Base-by-base conservation (phyloP, 1,284 basidiomycete genomes). In the Somion occarium region DNA sequence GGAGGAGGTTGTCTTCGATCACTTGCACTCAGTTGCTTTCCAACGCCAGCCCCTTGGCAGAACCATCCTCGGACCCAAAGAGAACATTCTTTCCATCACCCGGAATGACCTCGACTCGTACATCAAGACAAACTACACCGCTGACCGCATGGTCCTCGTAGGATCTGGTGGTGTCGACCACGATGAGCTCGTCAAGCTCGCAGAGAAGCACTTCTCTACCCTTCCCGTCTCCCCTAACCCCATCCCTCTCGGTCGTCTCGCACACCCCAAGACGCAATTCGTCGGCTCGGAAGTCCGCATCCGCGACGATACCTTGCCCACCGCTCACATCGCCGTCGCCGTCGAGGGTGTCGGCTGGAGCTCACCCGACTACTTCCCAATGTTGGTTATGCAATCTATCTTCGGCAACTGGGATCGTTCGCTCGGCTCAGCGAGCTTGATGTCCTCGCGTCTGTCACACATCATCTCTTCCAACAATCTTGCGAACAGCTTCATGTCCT, bases 351-450 rank as follows among this genome's bases (percentile, higher is more conserved):
- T 97, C 56, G 87, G 93, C 73, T 98, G 96, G 96, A 91, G 86
- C 64, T 93, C 90, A 30, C 95, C 95, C 45, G 97, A 99, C 76
- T 98, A 98, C 80, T 99, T 93, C 86, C 92, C 95, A 57, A 97
- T 99, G 94, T 86, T 98, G 71, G 95, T 95, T 65, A 93, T 98
- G 85, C 93, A 98, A 73, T 88, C 84, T 66, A 94, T 99, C 75
- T 91, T 99, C 72, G 96, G 96, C 60, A 99, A 98, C 84, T 99
- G 97, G 97, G 97, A 99, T 71, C 89, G 97, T 64, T 92, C 90
- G 53, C 85, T 99, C 62, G 96, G 96, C 61, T 85, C 93, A 44
- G 88, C 91, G 11, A 82, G 93, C 37, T 78, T 98, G 53, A 85
- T 97, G 60, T 93, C 91, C 57, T 97, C 93, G 52, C 85, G 88